phyloP scores from a whole-genome alignment of 306 rosid genomes.

The Astragalus glycyphyllos region DNA sequence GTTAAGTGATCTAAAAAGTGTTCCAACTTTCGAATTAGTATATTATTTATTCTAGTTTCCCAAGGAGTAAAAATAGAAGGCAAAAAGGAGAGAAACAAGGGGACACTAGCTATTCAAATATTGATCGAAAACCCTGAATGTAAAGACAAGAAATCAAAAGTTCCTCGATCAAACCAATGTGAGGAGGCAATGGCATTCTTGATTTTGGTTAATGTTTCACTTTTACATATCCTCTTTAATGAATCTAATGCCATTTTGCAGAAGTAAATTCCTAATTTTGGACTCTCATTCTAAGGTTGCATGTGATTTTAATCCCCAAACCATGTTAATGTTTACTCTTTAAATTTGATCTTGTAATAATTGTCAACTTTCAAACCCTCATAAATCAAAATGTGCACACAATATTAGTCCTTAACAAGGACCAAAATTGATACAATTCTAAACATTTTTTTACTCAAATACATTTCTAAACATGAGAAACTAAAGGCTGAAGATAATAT shows the following conservation, averaged over 20 bases:
- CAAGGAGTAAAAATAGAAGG: slow-evolving; percentile 39
- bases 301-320: too few relatives aligned
- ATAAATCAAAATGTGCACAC: too few relatives aligned
- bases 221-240: slow-evolving; percentile 32
- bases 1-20: slow-evolving; percentile 36
- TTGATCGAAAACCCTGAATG: slow-evolving; percentile 39
- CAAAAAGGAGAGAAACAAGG: slow-evolving; percentile 53
- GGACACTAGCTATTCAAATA: slow-evolving; percentile 51
- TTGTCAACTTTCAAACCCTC: too few relatives aligned
- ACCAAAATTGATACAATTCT: too few relatives aligned
- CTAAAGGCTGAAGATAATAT: too few relatives aligned
- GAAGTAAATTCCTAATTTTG: slow-evolving; percentile 32
- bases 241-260: slow-evolving; percentile 13
- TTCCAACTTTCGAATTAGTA: slow-evolving; percentile 45
- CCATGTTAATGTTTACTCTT: too few relatives aligned
- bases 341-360: too few relatives aligned
- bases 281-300: not conserved
- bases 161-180: slow-evolving; percentile 55
- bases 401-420: too few relatives aligned
- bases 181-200: slow-evolving; percentile 50
- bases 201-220: slow-evolving; percentile 49
- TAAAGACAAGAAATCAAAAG: slow-evolving; percentile 57
- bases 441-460: too few relatives aligned
- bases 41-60: slow-evolving; percentile 37
- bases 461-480: too few relatives aligned